phyloP scores from a whole-genome alignment of 1,284 basidiomycete species.

The Boletus semigastroideus region DNA sequence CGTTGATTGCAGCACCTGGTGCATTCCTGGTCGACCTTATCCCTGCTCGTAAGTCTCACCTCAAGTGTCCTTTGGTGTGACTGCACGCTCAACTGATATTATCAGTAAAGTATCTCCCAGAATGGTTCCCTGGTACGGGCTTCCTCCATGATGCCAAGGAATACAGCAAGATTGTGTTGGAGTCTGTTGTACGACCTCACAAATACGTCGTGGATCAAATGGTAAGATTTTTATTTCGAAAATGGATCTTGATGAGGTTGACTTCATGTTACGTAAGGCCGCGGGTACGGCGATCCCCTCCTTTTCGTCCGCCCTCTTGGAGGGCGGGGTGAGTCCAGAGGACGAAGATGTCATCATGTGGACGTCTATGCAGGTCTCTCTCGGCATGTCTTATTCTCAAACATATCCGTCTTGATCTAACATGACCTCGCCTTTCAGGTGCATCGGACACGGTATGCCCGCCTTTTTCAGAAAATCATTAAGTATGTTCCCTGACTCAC shows the following conservation, averaged over 20 bases:
- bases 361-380: constrained; percentile 11
- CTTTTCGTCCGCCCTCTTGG: constrained; percentile 30
- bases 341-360: constrained; percentile 30
- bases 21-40: constrained; percentile 33
- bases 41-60: constrained; percentile 23
- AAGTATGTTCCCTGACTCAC: not conserved
- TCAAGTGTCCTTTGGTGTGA: not conserved
- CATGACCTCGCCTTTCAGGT: constrained; percentile 18
- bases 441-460: constrained; percentile 23
- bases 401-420: not conserved
- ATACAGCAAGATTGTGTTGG: constrained; percentile 33
- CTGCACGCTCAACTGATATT: not conserved
- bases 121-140: constrained; percentile 49
- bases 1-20: constrained; percentile 12
- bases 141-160: constrained; percentile 43
- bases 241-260: not conserved
- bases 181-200: constrained; percentile 39
- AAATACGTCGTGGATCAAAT: constrained; percentile 41
- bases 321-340: constrained; percentile 16
- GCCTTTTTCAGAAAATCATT: constrained; percentile 1
- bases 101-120: constrained; percentile 43
- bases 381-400: constrained; percentile 5
- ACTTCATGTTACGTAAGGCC: constrained; percentile 30
- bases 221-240: constrained; percentile 23
- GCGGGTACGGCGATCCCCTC: constrained; percentile 39